Evolutionary conservation across 345 rosid genomes (phyloP).

Genomic region (Microthlaspi erraticum): DNA sequence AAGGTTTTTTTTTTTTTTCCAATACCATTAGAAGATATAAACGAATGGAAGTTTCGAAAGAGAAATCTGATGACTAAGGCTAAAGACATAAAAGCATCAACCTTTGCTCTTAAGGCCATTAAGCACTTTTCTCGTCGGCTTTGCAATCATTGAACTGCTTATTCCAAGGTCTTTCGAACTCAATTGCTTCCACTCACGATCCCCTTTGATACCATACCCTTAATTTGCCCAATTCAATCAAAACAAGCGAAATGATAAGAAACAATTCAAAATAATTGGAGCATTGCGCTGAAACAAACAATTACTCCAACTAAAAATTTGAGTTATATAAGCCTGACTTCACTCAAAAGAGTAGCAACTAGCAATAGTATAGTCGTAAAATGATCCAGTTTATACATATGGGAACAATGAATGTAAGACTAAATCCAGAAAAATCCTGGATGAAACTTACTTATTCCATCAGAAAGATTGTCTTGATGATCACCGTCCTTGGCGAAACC

Average conservation of each 20-base stretch:
- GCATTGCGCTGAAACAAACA: neutral
- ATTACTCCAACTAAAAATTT: neutral
- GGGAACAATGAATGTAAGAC: slow-evolving; percentile 1
- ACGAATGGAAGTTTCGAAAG: slow-evolving; percentile 18
- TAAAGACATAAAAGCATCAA: slow-evolving; percentile 25
- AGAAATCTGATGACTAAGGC: slow-evolving; percentile 1
- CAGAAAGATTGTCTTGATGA: slow-evolving; percentile 29
- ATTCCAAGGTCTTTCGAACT: slow-evolving; percentile 60
- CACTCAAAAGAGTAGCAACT: slow-evolving; percentile 21
- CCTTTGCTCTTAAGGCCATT: slow-evolving; percentile 63
- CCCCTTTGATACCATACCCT: slow-evolving; percentile 36
- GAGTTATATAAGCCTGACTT: neutral
- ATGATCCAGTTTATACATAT: no score
- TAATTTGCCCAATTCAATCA: slow-evolving; percentile 21
- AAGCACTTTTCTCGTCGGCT: slow-evolving; percentile 58
- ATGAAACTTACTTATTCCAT: slow-evolving; percentile 35
- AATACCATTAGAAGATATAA: neutral
- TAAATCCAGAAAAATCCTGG: neutral
- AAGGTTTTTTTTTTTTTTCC: neutral
- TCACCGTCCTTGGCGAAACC: slow-evolving; percentile 33
- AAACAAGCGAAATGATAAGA: neutral
- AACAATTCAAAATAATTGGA: neutral
- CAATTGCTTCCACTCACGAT: slow-evolving; percentile 56
- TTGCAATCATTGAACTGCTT: slow-evolving; percentile 52
- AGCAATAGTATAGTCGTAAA: no score